Conservation (phyloP, 192 early-diverging fungal species). For the Ramicandelaber brevisporus region DNA sequence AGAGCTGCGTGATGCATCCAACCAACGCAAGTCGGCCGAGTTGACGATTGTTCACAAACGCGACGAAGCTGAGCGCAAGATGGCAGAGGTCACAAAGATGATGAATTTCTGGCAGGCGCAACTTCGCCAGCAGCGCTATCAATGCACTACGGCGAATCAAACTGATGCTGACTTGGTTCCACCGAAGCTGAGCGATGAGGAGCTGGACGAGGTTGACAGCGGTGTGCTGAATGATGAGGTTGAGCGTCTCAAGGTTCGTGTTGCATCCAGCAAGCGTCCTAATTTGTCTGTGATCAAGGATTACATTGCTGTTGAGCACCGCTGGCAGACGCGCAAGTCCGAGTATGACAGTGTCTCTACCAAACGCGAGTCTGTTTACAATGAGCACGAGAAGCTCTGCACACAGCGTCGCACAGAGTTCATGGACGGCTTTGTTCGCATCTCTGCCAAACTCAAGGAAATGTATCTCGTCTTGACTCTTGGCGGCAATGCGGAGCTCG, state of each 20-base stretch:
- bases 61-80: slow-evolving; percentile 31
- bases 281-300: slow-evolving; percentile 75
- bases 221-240: slow-evolving; percentile 41
- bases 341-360: slow-evolving; percentile 53
- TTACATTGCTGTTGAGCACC: slow-evolving; percentile 52
- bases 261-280: slow-evolving; percentile 21
- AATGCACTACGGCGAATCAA: too few species aligned
- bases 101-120: slow-evolving; percentile 23
- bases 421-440: slow-evolving; percentile 81
- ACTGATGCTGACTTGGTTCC: slow-evolving; percentile 15
- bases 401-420: slow-evolving; percentile 71
- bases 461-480: slow-evolving; percentile 99
- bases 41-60: slow-evolving; percentile 36
- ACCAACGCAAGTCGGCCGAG: slow-evolving; percentile 36
- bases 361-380: slow-evolving; percentile 47
- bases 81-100: slow-evolving; percentile 18
- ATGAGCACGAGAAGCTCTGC: slow-evolving; percentile 42
- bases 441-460: slow-evolving; percentile 89
- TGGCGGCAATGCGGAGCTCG: slow-evolving; percentile 94
- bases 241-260: slow-evolving; percentile 34
- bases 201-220: slow-evolving; percentile 35
- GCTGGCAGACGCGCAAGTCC: slow-evolving; percentile 34
- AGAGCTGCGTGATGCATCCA: slow-evolving; percentile 28
- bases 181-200: slow-evolving; percentile 24
- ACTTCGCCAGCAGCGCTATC: slow-evolving; percentile 25